phyloP scores from a whole-genome alignment of 148 eudicot species.

The Amaranthus hypochondriacus region DNA sequence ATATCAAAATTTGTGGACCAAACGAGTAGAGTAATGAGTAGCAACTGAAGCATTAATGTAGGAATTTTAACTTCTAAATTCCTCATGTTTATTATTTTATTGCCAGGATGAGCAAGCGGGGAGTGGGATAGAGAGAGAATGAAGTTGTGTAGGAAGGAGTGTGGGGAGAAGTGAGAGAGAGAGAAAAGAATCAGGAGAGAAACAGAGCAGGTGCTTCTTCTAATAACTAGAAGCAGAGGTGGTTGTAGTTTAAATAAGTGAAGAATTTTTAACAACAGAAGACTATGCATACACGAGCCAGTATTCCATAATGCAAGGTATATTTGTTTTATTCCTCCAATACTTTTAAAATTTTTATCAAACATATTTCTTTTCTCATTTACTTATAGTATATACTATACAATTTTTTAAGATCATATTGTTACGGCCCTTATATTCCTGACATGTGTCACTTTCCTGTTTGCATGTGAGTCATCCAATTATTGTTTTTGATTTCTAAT shows the following conservation, averaged over 20 bases:
- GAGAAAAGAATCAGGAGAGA: not conserved
- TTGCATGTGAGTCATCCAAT: slow-evolving; percentile 23
- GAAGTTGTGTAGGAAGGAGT: not conserved
- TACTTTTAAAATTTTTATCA: slow-evolving; percentile 7
- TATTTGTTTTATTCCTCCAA: slow-evolving; percentile 29
- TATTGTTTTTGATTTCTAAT: slow-evolving; percentile 10
- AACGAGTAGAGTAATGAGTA: slow-evolving; percentile 16
- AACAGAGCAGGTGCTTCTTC: slow-evolving; percentile 27
- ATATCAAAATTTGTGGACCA: slow-evolving; percentile 24
- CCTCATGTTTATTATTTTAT: slow-evolving; percentile 11
- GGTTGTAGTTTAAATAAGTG: slow-evolving; percentile 32
- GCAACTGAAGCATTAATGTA: slow-evolving; percentile 18
- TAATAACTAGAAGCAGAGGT: slow-evolving; percentile 26
- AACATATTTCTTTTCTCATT: slow-evolving; percentile 7
- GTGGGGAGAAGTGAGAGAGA: slow-evolving; percentile 4
- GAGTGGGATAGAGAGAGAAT: not conserved
- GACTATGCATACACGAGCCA: slow-evolving; percentile 27
- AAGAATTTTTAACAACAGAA: slow-evolving; percentile 22
- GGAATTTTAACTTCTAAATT: slow-evolving; percentile 8
- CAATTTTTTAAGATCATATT: slow-evolving; percentile 15
- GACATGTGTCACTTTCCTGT: slow-evolving; percentile 25
- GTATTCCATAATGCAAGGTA: slow-evolving; percentile 20
- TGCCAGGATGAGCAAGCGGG: not conserved
- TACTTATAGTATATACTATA: not conserved
- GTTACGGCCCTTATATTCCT: slow-evolving; percentile 6